These are phyloP conservation scores for Malus sieversii DNA, from an alignment of 306 rosid species.

Conservation along the genomic window DNA sequence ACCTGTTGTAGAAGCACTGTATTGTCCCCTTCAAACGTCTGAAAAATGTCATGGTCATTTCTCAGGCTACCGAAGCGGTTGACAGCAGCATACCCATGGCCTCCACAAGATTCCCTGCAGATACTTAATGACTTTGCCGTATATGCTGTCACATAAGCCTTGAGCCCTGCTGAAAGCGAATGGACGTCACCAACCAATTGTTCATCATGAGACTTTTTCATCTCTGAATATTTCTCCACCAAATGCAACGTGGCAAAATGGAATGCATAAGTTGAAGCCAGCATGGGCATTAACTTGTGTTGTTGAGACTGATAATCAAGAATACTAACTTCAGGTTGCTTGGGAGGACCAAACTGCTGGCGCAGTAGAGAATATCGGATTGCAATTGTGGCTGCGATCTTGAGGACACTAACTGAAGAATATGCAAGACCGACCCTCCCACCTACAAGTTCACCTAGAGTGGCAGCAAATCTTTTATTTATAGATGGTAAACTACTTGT, in stretches of 20 bases:
- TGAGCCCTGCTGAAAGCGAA: conserved; percentile 85
- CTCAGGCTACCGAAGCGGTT: conserved; percentile 82
- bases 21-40: conserved; percentile 99
- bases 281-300: conserved; percentile 98
- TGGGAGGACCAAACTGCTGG: conserved; percentile 94
- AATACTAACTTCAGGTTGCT: conserved; percentile 81
- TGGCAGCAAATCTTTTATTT: conserved; percentile 88
- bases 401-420: conserved; percentile 84
- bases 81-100: conserved; percentile 97
- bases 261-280: conserved; percentile 89
- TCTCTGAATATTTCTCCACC: conserved; percentile 74
- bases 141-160: conserved; percentile 80
- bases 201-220: conserved; percentile 77
- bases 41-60: conserved; percentile 97
- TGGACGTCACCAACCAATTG: conserved; percentile 80
- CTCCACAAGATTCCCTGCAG: conserved; percentile 99
- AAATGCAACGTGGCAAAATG: conserved; percentile 63
- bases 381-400: conserved; percentile 73
- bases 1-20: conserved; percentile 98
- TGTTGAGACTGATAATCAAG: conserved; percentile 98
- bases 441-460: conserved; percentile 93
- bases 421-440: conserved; percentile 96
- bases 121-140: conserved; percentile 84
- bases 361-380: conserved; percentile 82
- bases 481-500: conserved; percentile 66